phyloP scores from a whole-genome alignment of 2,329 filamentous ascomycete genomes.

The Nemania serpens region DNA sequence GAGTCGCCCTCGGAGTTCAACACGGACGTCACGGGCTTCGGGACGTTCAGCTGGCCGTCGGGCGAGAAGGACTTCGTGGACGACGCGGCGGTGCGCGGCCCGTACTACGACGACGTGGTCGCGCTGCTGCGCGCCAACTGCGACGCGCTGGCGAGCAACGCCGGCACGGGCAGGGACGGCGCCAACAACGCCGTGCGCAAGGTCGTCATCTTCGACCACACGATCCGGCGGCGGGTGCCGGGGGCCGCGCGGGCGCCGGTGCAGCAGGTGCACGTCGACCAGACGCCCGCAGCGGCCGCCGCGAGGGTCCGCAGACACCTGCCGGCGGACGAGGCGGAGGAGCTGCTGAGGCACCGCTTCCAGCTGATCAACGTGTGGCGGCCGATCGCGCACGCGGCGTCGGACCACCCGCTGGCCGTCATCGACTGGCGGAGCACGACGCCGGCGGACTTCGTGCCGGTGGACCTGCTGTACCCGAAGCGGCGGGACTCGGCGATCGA shows the following conservation, averaged over 20 bases:
- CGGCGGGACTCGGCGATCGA: constrained; percentile 36
- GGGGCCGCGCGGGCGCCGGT: constrained; percentile 65
- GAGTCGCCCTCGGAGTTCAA: constrained; percentile 52
- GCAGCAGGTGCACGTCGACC: constrained; percentile 73
- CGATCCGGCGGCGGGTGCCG: constrained; percentile 63
- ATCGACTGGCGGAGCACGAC: constrained; percentile 63
- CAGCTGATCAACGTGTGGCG: constrained; percentile 76
- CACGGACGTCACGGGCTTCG: constrained; percentile 63
- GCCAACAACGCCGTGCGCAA: constrained; percentile 29
- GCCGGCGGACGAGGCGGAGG: constrained; percentile 57
- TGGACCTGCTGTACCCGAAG: constrained; percentile 65
- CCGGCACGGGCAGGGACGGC: constrained; percentile 3
- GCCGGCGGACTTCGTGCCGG: constrained; percentile 62
- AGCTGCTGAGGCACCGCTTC: constrained; percentile 58
- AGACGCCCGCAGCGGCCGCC: constrained; percentile 66
- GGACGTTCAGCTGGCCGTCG: constrained; percentile 57
- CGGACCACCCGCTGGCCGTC: constrained; percentile 65
- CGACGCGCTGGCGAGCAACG: constrained; percentile 44
- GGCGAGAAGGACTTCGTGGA: constrained; percentile 60
- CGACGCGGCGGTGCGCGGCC: constrained; percentile 56
- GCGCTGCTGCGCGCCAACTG: constrained; percentile 55
- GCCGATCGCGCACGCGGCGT: constrained; percentile 65
- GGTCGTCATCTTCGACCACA: constrained; percentile 73
- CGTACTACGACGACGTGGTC: constrained; percentile 68
- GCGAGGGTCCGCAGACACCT: constrained; percentile 66